phyloP scores from a whole-genome alignment of 202 grass and related monocot species.

The Alloteropsis angusta region DNA sequence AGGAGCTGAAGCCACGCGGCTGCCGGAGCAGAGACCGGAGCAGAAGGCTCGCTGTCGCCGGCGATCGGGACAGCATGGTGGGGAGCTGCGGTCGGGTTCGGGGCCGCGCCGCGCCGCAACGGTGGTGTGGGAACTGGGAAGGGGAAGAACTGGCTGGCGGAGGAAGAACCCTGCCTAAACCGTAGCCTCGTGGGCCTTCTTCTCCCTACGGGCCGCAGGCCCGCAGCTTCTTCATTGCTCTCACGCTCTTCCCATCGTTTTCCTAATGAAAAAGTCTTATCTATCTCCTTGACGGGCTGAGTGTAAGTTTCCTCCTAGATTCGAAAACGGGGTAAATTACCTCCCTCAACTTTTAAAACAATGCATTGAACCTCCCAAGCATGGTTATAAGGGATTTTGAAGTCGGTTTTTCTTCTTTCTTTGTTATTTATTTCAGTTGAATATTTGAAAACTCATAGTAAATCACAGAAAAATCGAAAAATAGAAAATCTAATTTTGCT shows the following conservation, averaged over 20 bases:
- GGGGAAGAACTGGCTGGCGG: neutral
- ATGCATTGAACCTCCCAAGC: too few relatives aligned
- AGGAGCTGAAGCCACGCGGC: conserved; percentile 32
- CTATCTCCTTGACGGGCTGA: too few relatives aligned
- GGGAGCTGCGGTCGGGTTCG: conserved; percentile 14
- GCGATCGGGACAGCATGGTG: conserved; percentile 32
- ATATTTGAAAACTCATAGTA: too few relatives aligned
- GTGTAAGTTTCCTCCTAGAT: too few relatives aligned
- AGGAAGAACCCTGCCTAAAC: conserved; percentile 51
- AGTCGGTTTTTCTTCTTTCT: too few relatives aligned
- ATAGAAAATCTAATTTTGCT: too few relatives aligned
- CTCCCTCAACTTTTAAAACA: too few relatives aligned
- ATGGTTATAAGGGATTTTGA: too few relatives aligned
- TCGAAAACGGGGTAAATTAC: too few relatives aligned
- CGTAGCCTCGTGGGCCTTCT: conserved; percentile 25
- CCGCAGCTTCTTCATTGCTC: neutral
- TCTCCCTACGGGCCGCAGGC: neutral
- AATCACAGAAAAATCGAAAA: too few relatives aligned
- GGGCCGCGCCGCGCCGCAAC: conserved; percentile 22
- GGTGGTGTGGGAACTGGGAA: neutral
- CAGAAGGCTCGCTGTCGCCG: conserved; percentile 17
- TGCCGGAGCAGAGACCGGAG: conserved; percentile 36
- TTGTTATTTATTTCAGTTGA: too few relatives aligned
- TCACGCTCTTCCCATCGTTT: neutral
- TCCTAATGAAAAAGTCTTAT: too few relatives aligned